Base-by-base conservation (phyloP, 2,329 filamentous ascomycete genomes). In the Stachybotrys elegans region DNA sequence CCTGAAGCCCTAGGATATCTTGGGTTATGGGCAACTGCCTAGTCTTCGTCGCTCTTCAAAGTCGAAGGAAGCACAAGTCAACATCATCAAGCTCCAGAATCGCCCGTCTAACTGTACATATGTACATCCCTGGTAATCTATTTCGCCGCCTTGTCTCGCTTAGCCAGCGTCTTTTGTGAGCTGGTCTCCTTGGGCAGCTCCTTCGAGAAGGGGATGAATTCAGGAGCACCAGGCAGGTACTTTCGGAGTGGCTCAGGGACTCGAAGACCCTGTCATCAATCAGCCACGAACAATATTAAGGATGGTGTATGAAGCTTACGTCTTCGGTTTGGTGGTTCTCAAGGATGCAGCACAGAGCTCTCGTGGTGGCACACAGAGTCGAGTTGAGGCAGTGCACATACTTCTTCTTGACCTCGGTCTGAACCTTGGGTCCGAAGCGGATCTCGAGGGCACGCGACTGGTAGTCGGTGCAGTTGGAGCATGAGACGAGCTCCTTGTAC, bases 391-490 rank as follows among this genome's bases (percentile, higher is more conserved):
- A 88, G 68, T 98, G 93, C 29, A 95, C 91, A 62, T 96, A 98
- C 54, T 89, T 85, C 79, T 97, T 98, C 66, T 64, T 85, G 46
- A 78, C 76, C 52, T 91, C 88, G 22, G 84, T 91, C 66, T 87
- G 83, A 62, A 84, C 87, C 78, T 96, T 97, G 48, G 82, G 76
- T 39, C 93, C 92, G 58, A 84, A 95, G 47, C 93, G 81, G 56
- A 98, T 95, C 67, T 97, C 92, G 12, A 98, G 78, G 55, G 90
- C 91, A 45, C 93, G 81, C 20, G 89, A 90, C 73, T 98, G 93
- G 73, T 97, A 97, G 65, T 97, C 92, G 36, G 89, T 95, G 74
- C 93, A 98, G 72, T 98, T 98, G 49, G 89, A 95, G 78, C 91
- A 95, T 17, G 88, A 95, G 41, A 97, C 93, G 22, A 98, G 80